Base-by-base conservation (phyloP, 78 protist genomes). In the Chrysochromulina parva region DNA sequence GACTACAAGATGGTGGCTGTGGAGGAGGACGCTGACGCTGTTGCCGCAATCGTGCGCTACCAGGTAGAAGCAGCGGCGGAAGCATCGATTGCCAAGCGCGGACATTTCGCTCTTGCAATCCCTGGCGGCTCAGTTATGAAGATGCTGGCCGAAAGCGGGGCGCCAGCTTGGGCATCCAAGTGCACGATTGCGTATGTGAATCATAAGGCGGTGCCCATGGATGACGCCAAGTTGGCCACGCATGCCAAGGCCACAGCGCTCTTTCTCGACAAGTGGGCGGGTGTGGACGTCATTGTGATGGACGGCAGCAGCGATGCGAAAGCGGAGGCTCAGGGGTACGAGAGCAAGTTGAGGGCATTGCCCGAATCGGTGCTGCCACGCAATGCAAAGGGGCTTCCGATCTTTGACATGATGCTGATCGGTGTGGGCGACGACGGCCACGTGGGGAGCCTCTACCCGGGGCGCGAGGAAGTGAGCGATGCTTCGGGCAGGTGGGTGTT, bases 201-300 rank as follows among this genome's bases (percentile, higher is more conserved):
- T 7, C 84, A 74, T 55, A 74, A 74, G 84, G 16, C n/a, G 13
- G 84, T 74, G 9, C n/a, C 84, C n/a, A 74, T 74, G 84, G 53
- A 47, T 10, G 84, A 74, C 84, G 84, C 22, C 14, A 3, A 5
- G 55, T 26, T 74, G 28, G 84, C 84, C 13, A 74, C 84, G 55
- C 84, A 74, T 16, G 84, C 84, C 2, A 74, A 74, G 84, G 84
- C 84, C 11, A 2, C 9, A 10, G 19, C 9, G 84, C 84, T 74
- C 55, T 74, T 74, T 26, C 84, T 74, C 84, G 22, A 11, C 84
- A 14, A 11, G 1, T 74, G 84, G 84, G 13, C 10, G 3, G 84
- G 84, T 26, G 22, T 16, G 7, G 0, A 1, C 11, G 13, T 55
- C 55, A 47, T 74, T 9, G n/a, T 74, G 28, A 38, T 74, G 57